Evolutionary conservation across 23 red algal species (phyloP).

Genomic region (Gracilariopsis chorda): DNA sequence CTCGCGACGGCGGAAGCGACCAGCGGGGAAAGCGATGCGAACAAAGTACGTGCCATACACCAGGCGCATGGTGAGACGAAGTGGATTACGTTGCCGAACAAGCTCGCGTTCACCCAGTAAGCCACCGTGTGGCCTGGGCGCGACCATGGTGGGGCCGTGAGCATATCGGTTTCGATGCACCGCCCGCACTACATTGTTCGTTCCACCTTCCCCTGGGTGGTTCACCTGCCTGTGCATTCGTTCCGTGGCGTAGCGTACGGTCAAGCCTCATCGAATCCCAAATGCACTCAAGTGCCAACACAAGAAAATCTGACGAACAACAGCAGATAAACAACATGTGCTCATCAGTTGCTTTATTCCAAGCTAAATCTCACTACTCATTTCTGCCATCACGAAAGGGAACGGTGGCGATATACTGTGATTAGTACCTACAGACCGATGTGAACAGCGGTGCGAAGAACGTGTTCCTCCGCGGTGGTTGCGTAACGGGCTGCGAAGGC

Average conservation of each 20-base stretch:
- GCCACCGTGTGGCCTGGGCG: too few species aligned
- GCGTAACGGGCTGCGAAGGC: conserved; percentile 32
- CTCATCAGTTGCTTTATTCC: neutral
- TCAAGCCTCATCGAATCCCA: neutral
- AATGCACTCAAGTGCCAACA: neutral
- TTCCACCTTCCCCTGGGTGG: too few species aligned
- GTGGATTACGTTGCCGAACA: too few species aligned
- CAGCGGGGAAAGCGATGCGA: too few species aligned
- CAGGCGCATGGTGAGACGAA: too few species aligned
- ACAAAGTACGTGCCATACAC: too few species aligned
- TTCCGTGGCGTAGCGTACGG: neutral
- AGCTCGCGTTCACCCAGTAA: too few species aligned
- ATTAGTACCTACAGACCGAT: conserved; percentile 33
- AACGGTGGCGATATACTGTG: neutral
- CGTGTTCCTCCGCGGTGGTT: conserved; percentile 23
- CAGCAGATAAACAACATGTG: neutral
- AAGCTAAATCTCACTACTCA: neutral
- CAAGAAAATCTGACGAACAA: neutral
- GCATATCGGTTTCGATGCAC: too few species aligned
- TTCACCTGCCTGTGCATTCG: too few species aligned
- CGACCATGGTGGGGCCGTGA: too few species aligned
- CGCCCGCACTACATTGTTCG: too few species aligned
- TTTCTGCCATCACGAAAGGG: neutral
- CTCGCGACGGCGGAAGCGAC: too few species aligned
- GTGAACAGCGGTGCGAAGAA: conserved; percentile 14